Base-by-base conservation (phyloP, 257 asterid genomes). In the Scutellaria baicalensis region DNA sequence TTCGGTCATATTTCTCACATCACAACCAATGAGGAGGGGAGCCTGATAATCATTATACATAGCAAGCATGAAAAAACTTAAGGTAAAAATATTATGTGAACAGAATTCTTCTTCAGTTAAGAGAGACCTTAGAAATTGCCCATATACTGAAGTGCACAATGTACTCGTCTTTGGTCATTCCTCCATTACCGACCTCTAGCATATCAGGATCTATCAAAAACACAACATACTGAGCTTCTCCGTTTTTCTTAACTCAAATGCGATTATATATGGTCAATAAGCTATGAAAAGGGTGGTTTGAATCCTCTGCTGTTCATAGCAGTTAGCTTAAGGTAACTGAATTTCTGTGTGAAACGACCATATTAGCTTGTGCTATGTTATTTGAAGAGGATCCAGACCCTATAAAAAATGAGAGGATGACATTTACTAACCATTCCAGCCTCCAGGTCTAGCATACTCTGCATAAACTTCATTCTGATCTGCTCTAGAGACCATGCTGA, bases 141-240 rank as follows among this genome's bases (percentile, higher is more conserved):
- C 98, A 93, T 40, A 93, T 9, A 73, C 98, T 93, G 59, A 93
- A 93, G 71, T 90, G 98, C 57, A 88, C 77, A 6, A 88, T 85
- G 54, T 90, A 93, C 64, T 93, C 98, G 16, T 87, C 68, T 48
- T 88, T 86, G 1, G 93, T 86, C 97, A 93, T 93, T 57, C 98
- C 97, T 66, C 97, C 98, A 72, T 89, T 92, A 68, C 98, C 98
- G 12, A 92, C 72, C 83, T 92, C 98, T 70, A 92, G 98, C 98
- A 92, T 92, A 78, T 92, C 97, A 2, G 98, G 98, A 75, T 90
- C 97, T 92, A 81, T 62, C 27, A 0, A 70, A 8, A 69, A 42
- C 33, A 13, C 68, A 74, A 39, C 56, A 44, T 11, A 31, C 33
- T n/a, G 17, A 18, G 58, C 60, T 60, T 56, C 63, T 62, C 16